These are phyloP conservation scores for Acer yangbiense DNA, from an alignment of 345 rosid genomes.

Conservation along the genomic window DNA sequence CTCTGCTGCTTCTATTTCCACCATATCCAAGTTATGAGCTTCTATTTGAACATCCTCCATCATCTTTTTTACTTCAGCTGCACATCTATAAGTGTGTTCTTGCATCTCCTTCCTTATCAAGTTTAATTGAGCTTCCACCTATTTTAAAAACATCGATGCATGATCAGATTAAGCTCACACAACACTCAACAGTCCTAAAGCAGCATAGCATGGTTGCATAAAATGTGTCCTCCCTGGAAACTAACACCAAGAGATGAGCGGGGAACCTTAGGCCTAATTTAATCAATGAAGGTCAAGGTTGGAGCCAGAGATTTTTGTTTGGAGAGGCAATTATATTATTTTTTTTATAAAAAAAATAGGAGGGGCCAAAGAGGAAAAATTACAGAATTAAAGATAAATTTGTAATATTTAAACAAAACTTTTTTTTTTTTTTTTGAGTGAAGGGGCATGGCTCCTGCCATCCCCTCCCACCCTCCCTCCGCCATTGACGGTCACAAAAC, in stretches of 20 bases:
- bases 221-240: neutral
- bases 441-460: too few relatives aligned
- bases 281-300: too few relatives aligned
- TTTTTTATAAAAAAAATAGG: too few relatives aligned
- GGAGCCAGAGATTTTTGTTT: too few relatives aligned
- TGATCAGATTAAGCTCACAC: slow-evolving; percentile 3
- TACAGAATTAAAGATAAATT: too few relatives aligned
- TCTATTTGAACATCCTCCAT: slow-evolving; percentile 55
- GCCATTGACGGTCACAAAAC: too few relatives aligned
- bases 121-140: slow-evolving; percentile 60
- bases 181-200: neutral
- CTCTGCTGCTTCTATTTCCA: slow-evolving; percentile 79
- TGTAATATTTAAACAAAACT: too few relatives aligned
- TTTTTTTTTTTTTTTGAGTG: too few relatives aligned
- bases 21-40: slow-evolving; percentile 43
- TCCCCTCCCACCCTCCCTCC: too few relatives aligned
- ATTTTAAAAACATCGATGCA: slow-evolving; percentile 6
- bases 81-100: slow-evolving; percentile 46
- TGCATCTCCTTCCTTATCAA: slow-evolving; percentile 57
- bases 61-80: slow-evolving; percentile 59
- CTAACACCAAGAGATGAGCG: too few relatives aligned
- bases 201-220: neutral
- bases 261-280: neutral
- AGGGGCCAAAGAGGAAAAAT: too few relatives aligned
- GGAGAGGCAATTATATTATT: too few relatives aligned